Conservation (phyloP, 257 asterid species). For the Coffea canephora region DNA sequence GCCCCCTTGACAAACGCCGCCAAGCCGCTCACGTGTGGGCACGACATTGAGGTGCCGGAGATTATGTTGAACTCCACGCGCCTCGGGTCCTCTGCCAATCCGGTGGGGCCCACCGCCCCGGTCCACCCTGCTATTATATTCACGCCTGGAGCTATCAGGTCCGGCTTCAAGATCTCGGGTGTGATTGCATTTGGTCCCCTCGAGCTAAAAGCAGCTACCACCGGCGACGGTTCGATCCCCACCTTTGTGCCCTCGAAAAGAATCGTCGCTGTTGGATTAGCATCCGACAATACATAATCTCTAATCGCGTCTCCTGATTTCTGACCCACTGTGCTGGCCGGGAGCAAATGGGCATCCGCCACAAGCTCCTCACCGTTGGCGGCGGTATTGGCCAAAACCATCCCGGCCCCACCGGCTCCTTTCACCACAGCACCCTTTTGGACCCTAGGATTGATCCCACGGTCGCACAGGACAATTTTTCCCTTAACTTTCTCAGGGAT, state of each 20-base stretch:
- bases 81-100: slow-evolving; percentile 50
- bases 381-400: slow-evolving; percentile 62
- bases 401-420: slow-evolving; percentile 63
- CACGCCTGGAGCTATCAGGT: slow-evolving; percentile 74
- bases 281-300: slow-evolving; percentile 35
- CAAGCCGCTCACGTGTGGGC: slow-evolving; percentile 83
- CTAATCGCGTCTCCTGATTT: slow-evolving; percentile 43
- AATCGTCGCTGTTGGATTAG: slow-evolving; percentile 52
- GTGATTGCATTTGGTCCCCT: slow-evolving; percentile 69
- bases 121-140: slow-evolving; percentile 76
- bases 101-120: slow-evolving; percentile 57
- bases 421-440: slow-evolving; percentile 66
- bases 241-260: slow-evolving; percentile 57
- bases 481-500: slow-evolving; percentile 59
- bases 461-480: slow-evolving; percentile 66
- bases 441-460: slow-evolving; percentile 60
- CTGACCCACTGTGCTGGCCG: slow-evolving; percentile 60
- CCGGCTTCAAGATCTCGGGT: slow-evolving; percentile 59
- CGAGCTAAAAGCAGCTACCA: slow-evolving; percentile 77
- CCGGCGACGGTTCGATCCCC: slow-evolving; percentile 66
- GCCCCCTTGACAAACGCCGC: slow-evolving; percentile 64
- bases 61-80: slow-evolving; percentile 68
- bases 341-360: slow-evolving; percentile 73
- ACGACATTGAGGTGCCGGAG: slow-evolving; percentile 84
- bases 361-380: slow-evolving; percentile 72